Percentiles rank a stretch among this genome's conserved stretches.
Conservation (phyloP, 805 yeast genomes). For the Candida ulmi region DNA sequence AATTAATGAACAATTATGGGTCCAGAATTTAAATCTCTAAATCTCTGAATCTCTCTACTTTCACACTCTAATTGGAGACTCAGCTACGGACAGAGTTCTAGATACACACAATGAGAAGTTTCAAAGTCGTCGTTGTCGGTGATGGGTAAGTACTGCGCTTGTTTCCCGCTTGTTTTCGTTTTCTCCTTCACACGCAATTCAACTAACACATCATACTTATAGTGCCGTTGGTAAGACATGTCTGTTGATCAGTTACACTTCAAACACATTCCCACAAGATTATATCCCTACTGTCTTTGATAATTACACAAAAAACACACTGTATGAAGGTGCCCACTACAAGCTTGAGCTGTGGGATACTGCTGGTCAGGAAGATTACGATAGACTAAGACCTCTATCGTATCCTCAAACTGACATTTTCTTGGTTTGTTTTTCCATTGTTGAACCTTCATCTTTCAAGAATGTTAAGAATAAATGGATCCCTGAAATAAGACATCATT, state of each 20-base stretch:
- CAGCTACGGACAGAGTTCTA: neutral
- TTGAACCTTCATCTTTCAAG: conserved; percentile 72
- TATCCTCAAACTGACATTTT: conserved; percentile 92
- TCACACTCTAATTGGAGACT: neutral
- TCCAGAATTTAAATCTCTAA: too few relatives aligned
- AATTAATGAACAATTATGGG: too few relatives aligned
- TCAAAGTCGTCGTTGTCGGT: conserved; percentile 91
- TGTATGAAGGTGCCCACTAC: conserved; percentile 76
- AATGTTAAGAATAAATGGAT: conserved; percentile 80
- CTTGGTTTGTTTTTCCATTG: conserved; percentile 78
- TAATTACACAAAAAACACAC: conserved; percentile 81
- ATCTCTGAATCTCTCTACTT: neutral
- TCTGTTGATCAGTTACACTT: conserved; percentile 79
- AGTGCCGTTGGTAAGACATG: conserved; percentile 93
- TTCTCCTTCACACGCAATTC: too few relatives aligned
- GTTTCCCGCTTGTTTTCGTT: too few relatives aligned
- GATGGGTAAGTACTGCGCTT: conserved; percentile 72
- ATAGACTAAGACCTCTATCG: conserved; percentile 80
- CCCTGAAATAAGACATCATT: conserved; percentile 83
- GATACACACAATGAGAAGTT: conserved; percentile 58
- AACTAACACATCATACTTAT: too few relatives aligned
- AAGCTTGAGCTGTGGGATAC: conserved; percentile 93
- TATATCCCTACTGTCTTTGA: conserved; percentile 94
- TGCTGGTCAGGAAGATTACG: conserved; percentile 92
- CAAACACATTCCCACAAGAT: conserved; percentile 89